Base-by-base conservation (phyloP, 2,329 filamentous ascomycete genomes). In the Cladosporium sp. region DNA sequence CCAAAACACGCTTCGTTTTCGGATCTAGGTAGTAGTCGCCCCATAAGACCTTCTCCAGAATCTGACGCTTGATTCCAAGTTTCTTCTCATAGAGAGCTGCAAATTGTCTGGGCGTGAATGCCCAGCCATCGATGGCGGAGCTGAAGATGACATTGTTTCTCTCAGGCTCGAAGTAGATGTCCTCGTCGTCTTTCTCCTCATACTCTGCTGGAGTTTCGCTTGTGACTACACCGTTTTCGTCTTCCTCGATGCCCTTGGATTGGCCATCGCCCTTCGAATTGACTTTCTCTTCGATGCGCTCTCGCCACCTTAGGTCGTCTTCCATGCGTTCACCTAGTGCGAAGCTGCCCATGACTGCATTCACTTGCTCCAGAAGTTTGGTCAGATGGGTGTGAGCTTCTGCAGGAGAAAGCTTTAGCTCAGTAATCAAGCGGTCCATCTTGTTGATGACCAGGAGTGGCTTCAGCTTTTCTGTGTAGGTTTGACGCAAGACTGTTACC, bases 131-230 rank as follows among this genome's bases (percentile, higher is more conserved):
- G 65, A 97, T 90, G 67, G 95, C 95, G 76, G 94, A 98, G 81
- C 92, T 93, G 78, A 99, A 99, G 69, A 99, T 98, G 77, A 99
- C 95, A 75, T 99, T 99, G 78, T 97, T 97, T 79, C 94, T 96
- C 76, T 99, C 95, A 0, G 95, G 95, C 0, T 95, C 92, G 79
- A 99, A 99, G 78, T 99, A 99, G 29, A 99, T 89, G 77, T 97
- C 93, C 77, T 98, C 93, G 74, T 99, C 95, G 73, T 97, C 93
- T 71, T 89, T 88, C 76, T 98, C 95, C 77, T 97, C 89, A 72
- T 92, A 99, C 56, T 87, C 85, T 11, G 81, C 82, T 35, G 81
- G 80, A 0, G 83, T 82, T 44, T 76, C 78, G 50, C 80, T 82
- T 1, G 79, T 81, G 50, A 82, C 78, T 46, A 80, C 70, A 35